Conservation (phyloP, 176 grass and related monocot species). For the Oropetium thomaeum region DNA sequence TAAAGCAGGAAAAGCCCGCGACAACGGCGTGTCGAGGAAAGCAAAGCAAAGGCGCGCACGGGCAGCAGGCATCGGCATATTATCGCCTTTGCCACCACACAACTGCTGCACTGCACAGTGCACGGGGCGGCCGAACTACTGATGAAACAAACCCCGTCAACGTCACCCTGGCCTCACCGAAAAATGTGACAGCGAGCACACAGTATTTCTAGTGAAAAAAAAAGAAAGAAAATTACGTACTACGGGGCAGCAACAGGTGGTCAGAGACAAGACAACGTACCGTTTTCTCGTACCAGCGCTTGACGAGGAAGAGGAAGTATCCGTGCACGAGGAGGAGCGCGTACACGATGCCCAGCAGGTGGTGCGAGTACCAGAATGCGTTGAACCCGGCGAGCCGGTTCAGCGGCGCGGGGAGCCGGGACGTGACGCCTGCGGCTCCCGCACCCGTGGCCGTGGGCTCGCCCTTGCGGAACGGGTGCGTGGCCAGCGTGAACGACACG, state of each 20-base stretch:
- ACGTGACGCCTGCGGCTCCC: neutral
- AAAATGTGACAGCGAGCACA: neutral
- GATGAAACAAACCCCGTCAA: neutral
- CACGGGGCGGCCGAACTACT: slow-evolving; percentile 6
- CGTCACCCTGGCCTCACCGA: too few species aligned
- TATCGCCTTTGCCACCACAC: neutral
- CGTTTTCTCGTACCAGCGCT: slow-evolving; percentile 80
- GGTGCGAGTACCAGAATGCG: slow-evolving; percentile 99
- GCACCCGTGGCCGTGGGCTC: slow-evolving; percentile 35
- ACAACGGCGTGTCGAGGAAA: slow-evolving; percentile 16
- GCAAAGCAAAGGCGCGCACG: neutral
- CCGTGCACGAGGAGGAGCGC: slow-evolving; percentile 70
- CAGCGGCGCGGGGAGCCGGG: slow-evolving; percentile 52
- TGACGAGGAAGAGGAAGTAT: slow-evolving; percentile 88
- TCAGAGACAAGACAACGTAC: too few species aligned
- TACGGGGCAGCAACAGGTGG: too few species aligned
- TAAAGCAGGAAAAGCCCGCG: neutral
- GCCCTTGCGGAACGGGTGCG: slow-evolving; percentile 91
- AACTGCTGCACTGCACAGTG: too few species aligned
- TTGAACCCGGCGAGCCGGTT: slow-evolving; percentile 90
- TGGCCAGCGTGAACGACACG: slow-evolving; percentile 90
- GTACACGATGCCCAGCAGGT: slow-evolving; percentile 79
- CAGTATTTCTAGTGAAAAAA: neutral
- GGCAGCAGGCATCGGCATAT: neutral
- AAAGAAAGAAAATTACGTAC: too few species aligned